Evolutionary conservation across 352 stramenopile species (phyloP).

Genomic region (Phytophthora cryptogea): DNA sequence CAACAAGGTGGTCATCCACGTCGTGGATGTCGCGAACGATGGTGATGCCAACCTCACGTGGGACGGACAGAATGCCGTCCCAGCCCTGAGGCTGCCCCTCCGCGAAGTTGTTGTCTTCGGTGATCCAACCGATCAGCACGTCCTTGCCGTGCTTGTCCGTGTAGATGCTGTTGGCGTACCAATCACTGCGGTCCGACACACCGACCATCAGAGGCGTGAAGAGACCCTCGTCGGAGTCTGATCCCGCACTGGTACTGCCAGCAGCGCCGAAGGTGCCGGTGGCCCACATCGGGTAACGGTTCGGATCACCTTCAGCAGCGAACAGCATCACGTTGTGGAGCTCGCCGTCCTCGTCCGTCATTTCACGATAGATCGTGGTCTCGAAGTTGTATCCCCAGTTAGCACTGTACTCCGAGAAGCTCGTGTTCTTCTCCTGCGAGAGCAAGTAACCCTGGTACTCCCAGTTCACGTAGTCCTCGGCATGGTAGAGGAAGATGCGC

Average conservation of each 20-base stretch:
- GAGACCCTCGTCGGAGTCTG: slow-evolving; percentile 32
- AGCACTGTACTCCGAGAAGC: slow-evolving; percentile 52
- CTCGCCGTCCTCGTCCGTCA: slow-evolving; percentile 38
- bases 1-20: slow-evolving; percentile 44
- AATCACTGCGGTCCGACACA: slow-evolving; percentile 64
- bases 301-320: slow-evolving; percentile 42
- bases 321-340: slow-evolving; percentile 62
- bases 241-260: slow-evolving; percentile 17
- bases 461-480: slow-evolving; percentile 51
- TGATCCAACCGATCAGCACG: slow-evolving; percentile 71
- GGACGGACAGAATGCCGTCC: slow-evolving; percentile 70
- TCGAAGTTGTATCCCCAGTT: slow-evolving; percentile 68
- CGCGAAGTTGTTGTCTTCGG: slow-evolving; percentile 54
- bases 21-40: slow-evolving; percentile 63
- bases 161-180: slow-evolving; percentile 74
- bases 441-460: slow-evolving; percentile 60
- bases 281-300: slow-evolving; percentile 58
- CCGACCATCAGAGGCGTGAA: slow-evolving; percentile 65
- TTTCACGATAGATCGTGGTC: slow-evolving; percentile 57
- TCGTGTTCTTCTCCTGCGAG: slow-evolving; percentile 57
- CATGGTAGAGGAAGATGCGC: slow-evolving; percentile 62
- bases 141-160: slow-evolving; percentile 61
- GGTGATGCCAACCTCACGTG: slow-evolving; percentile 51
- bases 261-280: slow-evolving; percentile 38
- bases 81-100: slow-evolving; percentile 62